Percentiles rank a stretch among this genome's conserved stretches.
Evolutionary conservation across 345 rosid genomes (phyloP).

Genomic region (Salix viminalis): DNA sequence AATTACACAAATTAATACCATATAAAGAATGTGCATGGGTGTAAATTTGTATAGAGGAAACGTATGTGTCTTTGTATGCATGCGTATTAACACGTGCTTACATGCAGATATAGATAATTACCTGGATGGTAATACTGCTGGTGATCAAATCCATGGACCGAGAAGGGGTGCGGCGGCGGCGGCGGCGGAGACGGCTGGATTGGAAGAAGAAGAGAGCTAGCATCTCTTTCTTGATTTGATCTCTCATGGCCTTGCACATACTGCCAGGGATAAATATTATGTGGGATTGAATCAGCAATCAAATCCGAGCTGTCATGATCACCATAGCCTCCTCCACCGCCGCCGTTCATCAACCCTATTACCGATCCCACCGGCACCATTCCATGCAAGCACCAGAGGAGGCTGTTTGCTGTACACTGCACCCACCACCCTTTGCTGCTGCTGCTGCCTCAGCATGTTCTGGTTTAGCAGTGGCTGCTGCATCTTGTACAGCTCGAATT

Average conservation of each 20-base stretch:
- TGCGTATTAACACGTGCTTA: not conserved
- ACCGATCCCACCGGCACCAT: not conserved
- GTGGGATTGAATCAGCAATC: slow-evolving; percentile 22
- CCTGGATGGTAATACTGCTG: slow-evolving; percentile 32
- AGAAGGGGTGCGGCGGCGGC: slow-evolving; percentile 1
- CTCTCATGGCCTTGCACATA: slow-evolving; percentile 19
- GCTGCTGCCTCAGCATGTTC: slow-evolving; percentile 8
- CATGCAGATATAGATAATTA: not conserved
- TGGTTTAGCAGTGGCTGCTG: slow-evolving; percentile 15
- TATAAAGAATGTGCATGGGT: too few species aligned
- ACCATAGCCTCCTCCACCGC: slow-evolving; percentile 2
- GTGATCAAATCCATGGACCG: slow-evolving; percentile 18
- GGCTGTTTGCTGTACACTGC: not conserved
- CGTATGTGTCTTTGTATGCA: too few species aligned
- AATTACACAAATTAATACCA: too few species aligned
- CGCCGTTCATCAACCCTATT: not conserved
- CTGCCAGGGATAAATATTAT: slow-evolving; percentile 11
- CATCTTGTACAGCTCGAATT: slow-evolving; percentile 44
- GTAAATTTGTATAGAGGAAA: too few species aligned
- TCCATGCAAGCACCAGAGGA: not conserved
- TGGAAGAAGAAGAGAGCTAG: slow-evolving; percentile 13
- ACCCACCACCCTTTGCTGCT: not conserved
- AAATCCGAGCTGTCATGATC: slow-evolving; percentile 8
- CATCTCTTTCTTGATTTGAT: slow-evolving; percentile 23
- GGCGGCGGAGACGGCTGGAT: not conserved